Evolutionary conservation across 1,139 yeast genomes (phyloP).

Genomic region (Kodamaea suecica): DNA sequence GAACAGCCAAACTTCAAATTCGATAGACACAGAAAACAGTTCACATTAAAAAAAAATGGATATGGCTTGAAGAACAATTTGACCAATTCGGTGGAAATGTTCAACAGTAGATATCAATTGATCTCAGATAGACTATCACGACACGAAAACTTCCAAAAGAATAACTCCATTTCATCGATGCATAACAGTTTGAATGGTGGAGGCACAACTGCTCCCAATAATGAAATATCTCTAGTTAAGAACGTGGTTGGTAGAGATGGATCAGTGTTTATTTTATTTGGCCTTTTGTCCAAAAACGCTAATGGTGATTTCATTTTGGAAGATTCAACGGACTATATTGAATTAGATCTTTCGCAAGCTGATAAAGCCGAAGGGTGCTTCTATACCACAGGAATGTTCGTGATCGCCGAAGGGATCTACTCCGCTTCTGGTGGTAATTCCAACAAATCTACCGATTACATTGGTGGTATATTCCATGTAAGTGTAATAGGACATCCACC

Average conservation of each 20-base stretch:
- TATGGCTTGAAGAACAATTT: slow-evolving; percentile 18
- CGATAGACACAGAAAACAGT: slow-evolving; percentile 65
- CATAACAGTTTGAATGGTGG: slow-evolving; percentile 16
- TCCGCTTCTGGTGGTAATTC: slow-evolving; percentile 54
- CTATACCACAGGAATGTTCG: slow-evolving; percentile 75
- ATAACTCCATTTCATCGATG: slow-evolving; percentile 23
- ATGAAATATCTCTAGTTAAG: slow-evolving; percentile 71
- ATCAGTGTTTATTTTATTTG: slow-evolving; percentile 70
- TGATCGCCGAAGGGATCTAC: slow-evolving; percentile 82
- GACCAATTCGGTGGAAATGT: slow-evolving; percentile 26
- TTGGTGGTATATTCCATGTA: slow-evolving; percentile 62
- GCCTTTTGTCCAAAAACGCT: slow-evolving; percentile 61
- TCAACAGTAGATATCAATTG: slow-evolving; percentile 51
- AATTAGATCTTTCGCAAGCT: slow-evolving; percentile 64
- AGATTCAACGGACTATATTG: slow-evolving; percentile 78
- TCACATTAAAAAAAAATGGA: slow-evolving; percentile 29
- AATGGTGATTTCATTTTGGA: slow-evolving; percentile 74
- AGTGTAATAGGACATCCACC: slow-evolving; percentile 85
- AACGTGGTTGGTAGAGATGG: slow-evolving; percentile 85
- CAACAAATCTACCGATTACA: slow-evolving; percentile 25
- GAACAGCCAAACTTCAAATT: slow-evolving; percentile 67
- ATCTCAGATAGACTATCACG: slow-evolving; percentile 69
- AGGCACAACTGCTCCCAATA: slow-evolving; percentile 17
- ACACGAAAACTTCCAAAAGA: slow-evolving; percentile 67
- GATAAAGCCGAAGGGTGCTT: slow-evolving; percentile 65